Base-by-base conservation (phyloP, 257 asterid genomes). In the Lavandula angustifolia region DNA sequence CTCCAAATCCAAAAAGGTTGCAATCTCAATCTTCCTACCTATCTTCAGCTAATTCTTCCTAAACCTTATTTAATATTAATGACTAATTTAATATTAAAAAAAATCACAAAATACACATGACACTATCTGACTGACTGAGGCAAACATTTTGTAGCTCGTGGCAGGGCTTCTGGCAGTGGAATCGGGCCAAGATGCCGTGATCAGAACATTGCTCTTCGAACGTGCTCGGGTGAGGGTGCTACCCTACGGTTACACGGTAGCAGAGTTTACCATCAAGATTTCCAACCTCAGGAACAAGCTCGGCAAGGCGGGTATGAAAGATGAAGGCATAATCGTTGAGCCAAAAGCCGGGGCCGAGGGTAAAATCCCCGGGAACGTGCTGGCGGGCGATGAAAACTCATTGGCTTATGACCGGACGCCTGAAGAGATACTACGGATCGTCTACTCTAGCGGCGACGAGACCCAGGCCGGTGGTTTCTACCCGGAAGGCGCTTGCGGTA, bases 141-240 rank as follows among this genome's bases (percentile, higher is more conserved):
- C 27, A 2, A 22, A 22, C 47, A 10, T 42, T 42, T 42, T 56
- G 51, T 76, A 86, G 89, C 79, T 87, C 5, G 83, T 82, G 66
- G 89, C 89, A 0, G 91, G 91, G 18, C 85, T 82, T 9, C 52
- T 84, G 34, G 95, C 85, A 4, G 89, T 86, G 52, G 91, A 84
- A 65, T 75, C 95, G 5, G 95, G 91, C 9, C 95, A 86, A 71
- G 95, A 86, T 4, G 95, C 95, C 0, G 91, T 84, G 1, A 52
- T 84, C 2, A 70, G 89, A 40, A 33, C 87, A 0, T 7, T 87
- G 8, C 80, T 87, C 5, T 87, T 78, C 51, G 73, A 84, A 59
- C 83, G 82, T 3, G 80, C 81, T 3, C 9, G 12, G 0, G 8
- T 9, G 37, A 73, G 42, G 27, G 91, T 87, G 5, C 6, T 2